These are phyloP conservation scores for Penicillium longicatenatum DNA, from an alignment of 495 filamentous ascomycete genomes.

Conservation along the genomic window DNA sequence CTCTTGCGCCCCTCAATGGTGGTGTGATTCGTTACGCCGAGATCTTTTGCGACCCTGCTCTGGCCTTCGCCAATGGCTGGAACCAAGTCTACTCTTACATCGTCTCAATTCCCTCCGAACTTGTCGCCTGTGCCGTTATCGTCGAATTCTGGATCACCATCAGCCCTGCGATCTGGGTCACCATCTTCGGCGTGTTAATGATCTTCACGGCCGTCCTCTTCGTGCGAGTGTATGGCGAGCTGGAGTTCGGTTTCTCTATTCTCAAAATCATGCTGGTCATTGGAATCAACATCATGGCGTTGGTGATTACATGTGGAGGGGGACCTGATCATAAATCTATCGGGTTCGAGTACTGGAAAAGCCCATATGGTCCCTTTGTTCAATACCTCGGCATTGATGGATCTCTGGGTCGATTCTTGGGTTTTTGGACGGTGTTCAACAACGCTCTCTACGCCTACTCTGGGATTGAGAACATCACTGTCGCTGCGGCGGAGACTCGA, in stretches of 20 bases:
- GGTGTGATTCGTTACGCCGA: slow-evolving; percentile 32
- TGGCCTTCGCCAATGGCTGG: slow-evolving; percentile 37
- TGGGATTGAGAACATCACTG: slow-evolving; percentile 53
- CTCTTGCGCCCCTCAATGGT: slow-evolving; percentile 34
- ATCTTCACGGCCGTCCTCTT: slow-evolving; percentile 44
- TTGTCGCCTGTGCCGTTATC: slow-evolving; percentile 48
- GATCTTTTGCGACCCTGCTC: slow-evolving; percentile 32
- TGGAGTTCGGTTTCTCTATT: slow-evolving; percentile 46
- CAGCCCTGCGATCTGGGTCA: slow-evolving; percentile 43
- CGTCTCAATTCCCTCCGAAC: slow-evolving; percentile 41
- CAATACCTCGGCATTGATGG: slow-evolving; percentile 24
- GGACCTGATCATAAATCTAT: slow-evolving; percentile 21
- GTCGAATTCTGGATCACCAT: slow-evolving; percentile 50
- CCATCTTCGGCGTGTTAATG: slow-evolving; percentile 47
- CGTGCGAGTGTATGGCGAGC: slow-evolving; percentile 48
- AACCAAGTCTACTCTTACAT: slow-evolving; percentile 34
- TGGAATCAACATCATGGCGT: slow-evolving; percentile 51
- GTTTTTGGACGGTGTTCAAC: slow-evolving; percentile 58
- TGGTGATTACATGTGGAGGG: slow-evolving; percentile 31
- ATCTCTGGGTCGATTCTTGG: slow-evolving; percentile 35
- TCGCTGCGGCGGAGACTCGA: slow-evolving; percentile 48
- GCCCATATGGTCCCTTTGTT: slow-evolving; percentile 25
- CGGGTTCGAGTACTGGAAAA: slow-evolving; percentile 27
- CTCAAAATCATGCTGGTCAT: slow-evolving; percentile 50
- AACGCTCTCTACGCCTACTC: slow-evolving; percentile 59